phyloP scores from a whole-genome alignment of 2,329 filamentous ascomycete genomes.

The Arachnomyces sp. region DNA sequence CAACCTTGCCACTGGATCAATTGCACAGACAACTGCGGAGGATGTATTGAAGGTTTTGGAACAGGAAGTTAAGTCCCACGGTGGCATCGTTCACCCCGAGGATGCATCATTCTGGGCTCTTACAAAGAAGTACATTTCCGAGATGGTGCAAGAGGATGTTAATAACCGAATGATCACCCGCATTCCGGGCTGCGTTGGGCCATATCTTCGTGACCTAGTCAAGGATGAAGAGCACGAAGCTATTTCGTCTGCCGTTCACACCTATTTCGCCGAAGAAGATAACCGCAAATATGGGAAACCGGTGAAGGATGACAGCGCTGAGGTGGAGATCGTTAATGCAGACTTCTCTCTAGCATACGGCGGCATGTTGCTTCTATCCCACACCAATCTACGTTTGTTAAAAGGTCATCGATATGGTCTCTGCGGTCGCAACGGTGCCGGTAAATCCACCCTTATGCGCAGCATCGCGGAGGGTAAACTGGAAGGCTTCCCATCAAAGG shows the following conservation, averaged over 20 bases:
- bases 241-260: conserved; percentile 66
- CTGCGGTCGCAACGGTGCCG: conserved; percentile 91
- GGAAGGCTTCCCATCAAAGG: conserved; percentile 89
- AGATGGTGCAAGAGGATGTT: conserved; percentile 81
- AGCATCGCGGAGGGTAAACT: conserved; percentile 93
- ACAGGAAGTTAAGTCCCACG: conserved; percentile 63
- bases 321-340: conserved; percentile 94
- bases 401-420: conserved; percentile 97
- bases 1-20: conserved; percentile 46
- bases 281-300: conserved; percentile 78
- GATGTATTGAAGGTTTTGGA: conserved; percentile 72
- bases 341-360: conserved; percentile 97
- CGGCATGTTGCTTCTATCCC: conserved; percentile 91
- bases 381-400: conserved; percentile 87
- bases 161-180: conserved; percentile 73
- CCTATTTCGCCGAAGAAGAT: conserved; percentile 75
- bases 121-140: conserved; percentile 65
- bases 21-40: conserved; percentile 58
- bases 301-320: conserved; percentile 80
- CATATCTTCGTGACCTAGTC: conserved; percentile 69
- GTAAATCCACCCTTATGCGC: conserved; percentile 98
- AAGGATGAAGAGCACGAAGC: conserved; percentile 54
- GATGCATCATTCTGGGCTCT: conserved; percentile 56
- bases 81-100: conserved; percentile 56
- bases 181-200: conserved; percentile 59